Percentiles rank a stretch among this genome's conserved stretches.
phyloP scores from a whole-genome alignment of 1,284 basidiomycete species.

The Pisolithus thermaeus region DNA sequence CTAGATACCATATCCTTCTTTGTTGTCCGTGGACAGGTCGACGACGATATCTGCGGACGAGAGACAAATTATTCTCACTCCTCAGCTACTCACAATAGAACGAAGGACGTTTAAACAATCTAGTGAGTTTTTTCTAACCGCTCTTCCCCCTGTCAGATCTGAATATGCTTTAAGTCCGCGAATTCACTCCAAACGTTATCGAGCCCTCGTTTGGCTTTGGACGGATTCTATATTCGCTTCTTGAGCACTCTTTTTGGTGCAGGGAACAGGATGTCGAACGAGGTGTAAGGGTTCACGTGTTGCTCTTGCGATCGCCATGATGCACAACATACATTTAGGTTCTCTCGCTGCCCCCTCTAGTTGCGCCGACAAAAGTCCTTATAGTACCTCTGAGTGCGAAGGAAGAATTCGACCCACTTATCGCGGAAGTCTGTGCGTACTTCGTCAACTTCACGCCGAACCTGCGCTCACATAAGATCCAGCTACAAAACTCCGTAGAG shows the following conservation, averaged over 20 bases:
- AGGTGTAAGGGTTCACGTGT: slow-evolving; percentile 53
- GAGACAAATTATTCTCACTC: slow-evolving; percentile 66
- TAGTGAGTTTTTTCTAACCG: slow-evolving; percentile 43
- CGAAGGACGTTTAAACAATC: slow-evolving; percentile 88
- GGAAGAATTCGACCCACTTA: slow-evolving; percentile 79
- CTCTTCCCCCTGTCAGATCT: slow-evolving; percentile 7
- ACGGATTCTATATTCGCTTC: slow-evolving; percentile 89
- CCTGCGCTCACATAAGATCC: slow-evolving; percentile 11
- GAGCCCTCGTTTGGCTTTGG: slow-evolving; percentile 99
- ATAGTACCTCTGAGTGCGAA: slow-evolving; percentile 94
- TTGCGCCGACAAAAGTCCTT: slow-evolving; percentile 96
- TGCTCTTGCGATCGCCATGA: slow-evolving; percentile 13
- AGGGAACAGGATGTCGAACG: slow-evolving; percentile 88
- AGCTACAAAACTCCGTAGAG: slow-evolving; percentile 84
- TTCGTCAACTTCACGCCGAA: slow-evolving; percentile 2
- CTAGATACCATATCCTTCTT: slow-evolving; percentile 14
- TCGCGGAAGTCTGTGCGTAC: slow-evolving; percentile 85
- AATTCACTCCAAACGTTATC: slow-evolving; percentile 96
- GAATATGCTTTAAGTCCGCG: slow-evolving; percentile 59
- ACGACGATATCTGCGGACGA: slow-evolving; percentile 54
- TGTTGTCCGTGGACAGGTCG: slow-evolving; percentile 32
- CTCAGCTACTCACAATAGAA: slow-evolving; percentile 77
- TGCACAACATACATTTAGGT: slow-evolving; percentile 45
- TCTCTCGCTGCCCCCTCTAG: slow-evolving; percentile 81
- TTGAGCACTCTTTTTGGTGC: slow-evolving; percentile 97